Evolutionary conservation across 2,329 filamentous ascomycete genomes (phyloP), one percentile per base, ranked within the genome.

Genomic region (Fusarium sp.): DNA sequence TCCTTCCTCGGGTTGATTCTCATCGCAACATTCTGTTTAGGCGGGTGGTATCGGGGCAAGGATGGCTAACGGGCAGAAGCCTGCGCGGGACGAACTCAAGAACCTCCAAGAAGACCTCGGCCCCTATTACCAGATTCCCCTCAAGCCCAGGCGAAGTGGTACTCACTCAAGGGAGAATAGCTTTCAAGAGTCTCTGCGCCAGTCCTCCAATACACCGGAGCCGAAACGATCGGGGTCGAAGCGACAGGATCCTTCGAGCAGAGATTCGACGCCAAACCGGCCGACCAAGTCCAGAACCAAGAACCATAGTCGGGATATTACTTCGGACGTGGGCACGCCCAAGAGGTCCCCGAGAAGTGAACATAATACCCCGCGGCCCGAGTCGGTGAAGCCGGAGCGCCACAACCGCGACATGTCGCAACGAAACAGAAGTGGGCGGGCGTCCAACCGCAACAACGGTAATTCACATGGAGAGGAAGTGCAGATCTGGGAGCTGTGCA

Each of bases 381-480:
- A 77, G 55, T 65, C 70, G 64, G 61, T 60, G 54, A 77, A 73
- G 62, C 64, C 64, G 32, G 73, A 74, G 60, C 70, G 64, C 35
- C 65, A 70, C 33, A 70, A 59, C 38, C 66, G 69, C 74, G 69
- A 73, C 58, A 85, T 84, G 82, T 83, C 83, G 45, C 83, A 84
- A 74, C 79, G 83, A 66, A 83, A 83, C 66, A 81, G 83, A 59
- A 83, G 82, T 73, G 82, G 81, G 55, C 83, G 83, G 67, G 82
- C 82, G 41, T 82, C 81, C 42, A 82, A 82, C 75, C 81, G 83
- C 44, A 84, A 83, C 76, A 84, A 82, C 50, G 81, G 82, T 30
- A 80, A 81, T 66, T 73, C 79, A 11, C 81, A 83, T 35, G 83
- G 83, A 32, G 83, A 85, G 68, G 83, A 85, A 71, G 81, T 79